Base-by-base conservation (phyloP, 305 asterid species). In the Solanum aculeatissimum region DNA sequence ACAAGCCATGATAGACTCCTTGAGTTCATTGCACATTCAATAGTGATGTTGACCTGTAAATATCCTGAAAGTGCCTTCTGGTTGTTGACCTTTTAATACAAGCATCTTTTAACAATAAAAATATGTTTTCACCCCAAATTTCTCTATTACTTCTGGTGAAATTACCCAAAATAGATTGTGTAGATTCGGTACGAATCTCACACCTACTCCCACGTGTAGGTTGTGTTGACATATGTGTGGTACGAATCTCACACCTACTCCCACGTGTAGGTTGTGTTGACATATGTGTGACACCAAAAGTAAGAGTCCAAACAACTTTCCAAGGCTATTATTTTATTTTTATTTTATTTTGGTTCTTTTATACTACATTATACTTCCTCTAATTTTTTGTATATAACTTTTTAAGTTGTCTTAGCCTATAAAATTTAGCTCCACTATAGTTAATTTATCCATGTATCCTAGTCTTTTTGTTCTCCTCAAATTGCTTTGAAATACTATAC, bases 231-330 rank as follows among this genome's bases (percentile, higher is more conserved):
- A 58, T 9, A 58, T n/a, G 29, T 21, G 65, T n/a, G 0, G 21
- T 29, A 58, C 27, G n/a, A n/a, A n/a, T n/a, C 66, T 0, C 65
- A 21, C 32, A 0, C 32, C 0, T 14, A 45, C 14, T 4, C 15
- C 53, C 68, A 60, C 35, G 9, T 27, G 29, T n/a, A 57, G 29
- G 32, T 60, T 32, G 68, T 60, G 68, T 60, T 5, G 68, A 60
- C 29, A 60, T 12, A 60, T 21, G 35, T 23, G 68, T 23, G 0
- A 60, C 68, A 60, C 32, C 35, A 11, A 23, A 60, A 60, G 68
- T 23, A 23, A 60, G 32, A 60, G 68, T 60, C 29, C 4, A 15
- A 60, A 23, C 35, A 60, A 71, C 81, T 74, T 74, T 2, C 62
- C 58, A 75, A 0, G 27, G 27, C 43, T 74, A 74, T 0, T 42